Conservation (phyloP, 1,139 yeast genomes). For the Arxiozyma bovina region DNA sequence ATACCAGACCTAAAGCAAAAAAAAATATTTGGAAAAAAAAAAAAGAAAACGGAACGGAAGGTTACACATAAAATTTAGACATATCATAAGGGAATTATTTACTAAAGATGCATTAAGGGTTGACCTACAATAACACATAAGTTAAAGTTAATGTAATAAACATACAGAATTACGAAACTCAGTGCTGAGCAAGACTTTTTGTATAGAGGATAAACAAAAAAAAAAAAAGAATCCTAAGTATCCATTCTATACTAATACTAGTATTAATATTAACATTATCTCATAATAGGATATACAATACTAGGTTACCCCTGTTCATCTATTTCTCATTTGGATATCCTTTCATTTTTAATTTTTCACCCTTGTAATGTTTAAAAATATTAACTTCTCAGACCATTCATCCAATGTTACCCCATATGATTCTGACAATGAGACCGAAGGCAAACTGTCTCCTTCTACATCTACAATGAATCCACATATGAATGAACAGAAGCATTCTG, state of each 20-base stretch:
- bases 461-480: background rate
- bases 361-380: slow-evolving; percentile 7
- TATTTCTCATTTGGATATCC: background rate
- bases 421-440: slow-evolving; percentile 3
- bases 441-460: slow-evolving; percentile 1
- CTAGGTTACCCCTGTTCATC: background rate
- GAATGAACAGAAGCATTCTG: background rate
- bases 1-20: background rate
- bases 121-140: background rate
- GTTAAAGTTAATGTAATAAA: background rate
- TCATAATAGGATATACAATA: background rate
- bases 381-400: slow-evolving; percentile 3
- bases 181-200: background rate
- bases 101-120: background rate
- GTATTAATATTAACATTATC: too few relatives aligned
- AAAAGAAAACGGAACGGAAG: background rate
- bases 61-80: too few relatives aligned
- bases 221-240: background rate
- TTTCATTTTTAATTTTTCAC: background rate
- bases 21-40: background rate
- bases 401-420: slow-evolving; percentile 4
- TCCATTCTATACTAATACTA: too few relatives aligned
- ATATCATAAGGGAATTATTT: background rate
- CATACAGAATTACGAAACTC: background rate
- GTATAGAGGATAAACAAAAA: too few relatives aligned